Evolutionary conservation across 1,284 basidiomycete genomes (phyloP), one percentile per base, ranked within the genome.

Genomic region (Exobasidium cylindrosporum): DNA sequence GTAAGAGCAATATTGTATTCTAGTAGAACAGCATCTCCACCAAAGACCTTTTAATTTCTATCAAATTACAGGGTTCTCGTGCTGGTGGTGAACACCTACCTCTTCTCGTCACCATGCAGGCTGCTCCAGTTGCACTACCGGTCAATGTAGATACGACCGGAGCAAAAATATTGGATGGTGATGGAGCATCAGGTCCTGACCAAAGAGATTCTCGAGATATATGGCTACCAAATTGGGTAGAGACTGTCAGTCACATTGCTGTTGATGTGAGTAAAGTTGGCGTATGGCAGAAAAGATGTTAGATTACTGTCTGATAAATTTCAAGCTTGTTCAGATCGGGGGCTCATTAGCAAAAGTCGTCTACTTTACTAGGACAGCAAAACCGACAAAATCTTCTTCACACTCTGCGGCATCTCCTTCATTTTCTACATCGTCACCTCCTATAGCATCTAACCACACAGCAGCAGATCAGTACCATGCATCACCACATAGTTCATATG

Each of bases 341-440:
- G 95, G 95, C 35, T 97, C 94, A 3, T 84, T 99, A 13, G 95
- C 95, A 65, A 99, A 99, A 82, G 91, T 99, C 61, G 92, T 97
- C 73, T 99, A 97, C 83, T 98, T 98, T 81, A 88, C 90, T 59
- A 26, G 53, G 4, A 24, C 30, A 4, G 53, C 53, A 23, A 55
- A 31, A 40, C 47, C 47, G n/a, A 24, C 47, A 50, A 23, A 21
- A 6, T 14, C 47, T 14, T 11, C 43, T 4, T 11, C 43, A 2
- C 10, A 14, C 10, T 43, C 35, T n/a, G n/a, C n/a, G n/a, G n/a
- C n/a, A n/a, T n/a, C n/a, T n/a, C n/a, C n/a, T n/a, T n/a, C n/a
- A n/a, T n/a, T n/a, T n/a, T n/a, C n/a, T n/a, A n/a, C n/a, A n/a
- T n/a, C n/a, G n/a, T n/a, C n/a, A n/a, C n/a, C n/a, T n/a, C n/a